A percentile compares a stretch with the other conserved stretches of the same genome.
Conservation (phyloP, 2,329 filamentous ascomycete species). For the Colletotrichum coccodes region DNA sequence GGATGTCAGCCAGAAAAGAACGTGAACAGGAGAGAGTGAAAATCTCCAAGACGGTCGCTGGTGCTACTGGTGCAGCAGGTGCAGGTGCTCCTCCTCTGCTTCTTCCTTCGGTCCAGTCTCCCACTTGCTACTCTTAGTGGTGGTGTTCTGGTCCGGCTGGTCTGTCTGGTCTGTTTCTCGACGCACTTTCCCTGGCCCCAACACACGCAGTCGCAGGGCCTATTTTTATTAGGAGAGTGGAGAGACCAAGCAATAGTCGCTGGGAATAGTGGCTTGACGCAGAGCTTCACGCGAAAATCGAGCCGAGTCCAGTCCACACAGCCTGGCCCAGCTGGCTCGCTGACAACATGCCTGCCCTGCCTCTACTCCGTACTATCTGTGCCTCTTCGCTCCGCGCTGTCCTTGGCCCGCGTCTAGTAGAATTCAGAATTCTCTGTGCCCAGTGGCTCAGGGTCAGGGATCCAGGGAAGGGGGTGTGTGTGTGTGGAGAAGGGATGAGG, state of each 20-base stretch:
- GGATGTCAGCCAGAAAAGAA: constrained; percentile 4
- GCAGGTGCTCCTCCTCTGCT: neutral
- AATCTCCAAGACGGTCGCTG: neutral
- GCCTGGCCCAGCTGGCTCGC: constrained; percentile 3
- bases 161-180: constrained; percentile 10
- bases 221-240: constrained; percentile 26
- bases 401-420: neutral
- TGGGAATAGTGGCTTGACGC: constrained; percentile 21
- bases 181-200: constrained; percentile 15
- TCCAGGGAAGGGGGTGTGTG: constrained; percentile 10
- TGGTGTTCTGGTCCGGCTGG: no score
- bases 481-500: constrained; percentile 14
- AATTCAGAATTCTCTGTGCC: constrained; percentile 15
- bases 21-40: neutral
- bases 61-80: no score
- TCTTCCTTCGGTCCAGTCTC: neutral
- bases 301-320: constrained; percentile 5
- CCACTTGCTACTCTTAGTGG: neutral
- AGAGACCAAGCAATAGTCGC: constrained; percentile 26
- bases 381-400: neutral
- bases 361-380: neutral
- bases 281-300: constrained; percentile 19
- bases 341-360: constrained; percentile 1
- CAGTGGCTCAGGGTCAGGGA: constrained; percentile 10
- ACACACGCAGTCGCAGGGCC: constrained; percentile 17